phyloP scores from a whole-genome alignment of 495 filamentous ascomycete species.

The Xylaria curta region DNA sequence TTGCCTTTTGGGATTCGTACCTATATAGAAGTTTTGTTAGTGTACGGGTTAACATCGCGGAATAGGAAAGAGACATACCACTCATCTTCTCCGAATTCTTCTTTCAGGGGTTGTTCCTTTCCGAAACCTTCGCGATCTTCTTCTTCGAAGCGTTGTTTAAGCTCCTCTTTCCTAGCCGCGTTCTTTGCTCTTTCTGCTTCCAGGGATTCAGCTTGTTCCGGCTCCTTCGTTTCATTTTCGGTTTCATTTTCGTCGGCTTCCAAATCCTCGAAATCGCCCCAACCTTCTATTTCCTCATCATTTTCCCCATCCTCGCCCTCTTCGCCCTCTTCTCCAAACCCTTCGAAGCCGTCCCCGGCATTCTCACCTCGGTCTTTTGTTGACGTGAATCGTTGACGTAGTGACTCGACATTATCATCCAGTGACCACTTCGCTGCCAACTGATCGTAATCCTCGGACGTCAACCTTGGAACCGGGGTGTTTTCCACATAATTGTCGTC shows the following conservation, averaged over 20 bases:
- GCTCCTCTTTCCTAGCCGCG: conserved; percentile 88
- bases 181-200: conserved; percentile 91
- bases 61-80: conserved; percentile 57
- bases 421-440: conserved; percentile 86
- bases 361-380: conserved; percentile 59
- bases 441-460: conserved; percentile 66
- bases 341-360: conserved; percentile 51
- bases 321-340: conserved; percentile 53
- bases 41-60: background rate
- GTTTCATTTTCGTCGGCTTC: conserved; percentile 72
- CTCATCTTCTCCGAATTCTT: conserved; percentile 94
- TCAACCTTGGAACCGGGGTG: conserved; percentile 75
- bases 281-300: conserved; percentile 83
- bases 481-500: conserved; percentile 72
- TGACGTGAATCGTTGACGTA: conserved; percentile 76
- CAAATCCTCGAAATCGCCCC: conserved; percentile 88
- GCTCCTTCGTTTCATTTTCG: conserved; percentile 54
- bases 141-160: conserved; percentile 93
- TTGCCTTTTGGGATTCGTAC: conserved; percentile 93
- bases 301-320: conserved; percentile 73
- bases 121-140: conserved; percentile 93
- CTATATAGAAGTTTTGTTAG: conserved; percentile 4
- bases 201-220: conserved; percentile 51
- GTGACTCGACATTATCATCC: conserved; percentile 73
- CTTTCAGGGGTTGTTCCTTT: conserved; percentile 70